Conservation (phyloP, 345 rosid genomes). For the Rhodamnia argentea region DNA sequence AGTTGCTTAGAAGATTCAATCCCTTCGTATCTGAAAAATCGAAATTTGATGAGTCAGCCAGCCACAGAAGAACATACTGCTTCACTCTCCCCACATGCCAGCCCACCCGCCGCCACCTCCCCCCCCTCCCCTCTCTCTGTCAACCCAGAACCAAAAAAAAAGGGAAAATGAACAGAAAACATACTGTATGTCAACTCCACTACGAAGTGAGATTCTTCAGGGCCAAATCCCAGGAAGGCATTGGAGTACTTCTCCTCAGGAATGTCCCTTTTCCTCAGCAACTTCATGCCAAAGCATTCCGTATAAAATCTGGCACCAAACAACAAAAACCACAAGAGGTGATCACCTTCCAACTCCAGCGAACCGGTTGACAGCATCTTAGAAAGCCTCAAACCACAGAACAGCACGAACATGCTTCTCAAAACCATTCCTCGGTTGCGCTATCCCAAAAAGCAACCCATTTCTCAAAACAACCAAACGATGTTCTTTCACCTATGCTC, state of each 20-base stretch:
- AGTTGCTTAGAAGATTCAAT: not conserved
- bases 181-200: slow-evolving; percentile 86
- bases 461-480: not conserved
- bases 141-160: not conserved
- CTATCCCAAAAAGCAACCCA: not conserved
- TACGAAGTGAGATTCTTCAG: slow-evolving; percentile 68
- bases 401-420: not conserved
- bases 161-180: not conserved
- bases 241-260: slow-evolving; percentile 91
- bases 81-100: too few relatives aligned
- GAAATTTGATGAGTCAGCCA: too few relatives aligned
- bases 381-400: not conserved
- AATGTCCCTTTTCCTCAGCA: slow-evolving; percentile 79
- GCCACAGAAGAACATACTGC: too few relatives aligned
- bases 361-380: not conserved
- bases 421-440: not conserved
- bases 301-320: slow-evolving; percentile 56
- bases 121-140: too few relatives aligned
- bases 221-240: slow-evolving; percentile 90
- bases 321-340: not conserved
- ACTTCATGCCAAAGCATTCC: slow-evolving; percentile 86
- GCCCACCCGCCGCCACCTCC: too few relatives aligned
- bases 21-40: too few relatives aligned
- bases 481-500: not conserved
- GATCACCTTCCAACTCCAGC: not conserved